Percentiles rank a stretch among this genome's conserved stretches.
Evolutionary conservation across 2,329 filamentous ascomycete genomes (phyloP).

Genomic region (Helotiales sp.): DNA sequence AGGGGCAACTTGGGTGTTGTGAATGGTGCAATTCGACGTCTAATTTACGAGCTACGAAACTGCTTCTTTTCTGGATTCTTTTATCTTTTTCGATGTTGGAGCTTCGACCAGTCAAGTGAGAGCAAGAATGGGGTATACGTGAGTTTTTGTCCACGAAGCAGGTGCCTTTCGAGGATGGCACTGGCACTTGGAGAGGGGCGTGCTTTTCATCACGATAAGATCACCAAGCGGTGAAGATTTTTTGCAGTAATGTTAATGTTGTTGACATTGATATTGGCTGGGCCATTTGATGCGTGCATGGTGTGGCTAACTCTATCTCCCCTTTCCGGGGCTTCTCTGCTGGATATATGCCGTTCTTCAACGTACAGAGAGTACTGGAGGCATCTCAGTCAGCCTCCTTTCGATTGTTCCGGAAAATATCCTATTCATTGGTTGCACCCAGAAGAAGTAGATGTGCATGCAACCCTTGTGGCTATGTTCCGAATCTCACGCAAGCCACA

Average conservation of each 20-base stretch:
- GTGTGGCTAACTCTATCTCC: too few species aligned
- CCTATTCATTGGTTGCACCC: neutral
- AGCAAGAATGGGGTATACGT: neutral
- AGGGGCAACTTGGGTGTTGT: neutral
- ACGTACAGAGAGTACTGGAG: neutral
- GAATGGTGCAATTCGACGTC: neutral
- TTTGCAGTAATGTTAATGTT: neutral
- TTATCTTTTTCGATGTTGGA: neutral
- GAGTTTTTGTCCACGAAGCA: neutral
- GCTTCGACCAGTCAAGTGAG: neutral
- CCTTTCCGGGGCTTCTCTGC: neutral
- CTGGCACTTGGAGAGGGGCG: too few species aligned
- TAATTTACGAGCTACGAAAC: neutral
- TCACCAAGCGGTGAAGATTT: neutral
- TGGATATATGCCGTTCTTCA: neutral
- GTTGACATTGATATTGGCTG: too few species aligned
- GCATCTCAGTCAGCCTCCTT: conserved; percentile 9
- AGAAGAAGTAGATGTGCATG: neutral
- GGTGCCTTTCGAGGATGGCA: too few species aligned
- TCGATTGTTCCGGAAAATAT: conserved; percentile 3
- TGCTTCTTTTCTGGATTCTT: neutral
- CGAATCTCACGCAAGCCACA: conserved; percentile 5
- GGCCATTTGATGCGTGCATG: too few species aligned
- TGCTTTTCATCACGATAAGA: too few species aligned
- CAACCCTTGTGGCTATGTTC: conserved; percentile 2